These are phyloP conservation scores for Apiotrichum montevideense DNA, from an alignment of 1,284 basidiomycete genomes.

Conservation along the genomic window DNA sequence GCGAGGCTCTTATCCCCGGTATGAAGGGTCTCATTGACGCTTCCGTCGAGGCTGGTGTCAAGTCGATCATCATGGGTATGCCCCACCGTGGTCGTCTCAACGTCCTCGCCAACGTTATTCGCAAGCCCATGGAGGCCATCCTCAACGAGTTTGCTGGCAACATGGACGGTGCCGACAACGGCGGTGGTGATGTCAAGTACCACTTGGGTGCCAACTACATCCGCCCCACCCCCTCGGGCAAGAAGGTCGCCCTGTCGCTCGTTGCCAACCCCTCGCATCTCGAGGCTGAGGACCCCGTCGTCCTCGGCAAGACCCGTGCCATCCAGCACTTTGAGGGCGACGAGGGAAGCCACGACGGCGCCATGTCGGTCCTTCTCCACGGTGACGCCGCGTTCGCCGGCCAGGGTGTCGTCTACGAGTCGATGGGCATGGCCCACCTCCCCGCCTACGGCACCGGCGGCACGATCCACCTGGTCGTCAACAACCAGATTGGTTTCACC, in stretches of 20 bases:
- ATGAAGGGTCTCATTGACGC: constrained; percentile 99
- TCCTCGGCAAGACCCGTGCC: constrained; percentile 93
- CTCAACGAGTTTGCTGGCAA: constrained; percentile 82
- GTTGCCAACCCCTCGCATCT: constrained; percentile 96
- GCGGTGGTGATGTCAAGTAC: constrained; percentile 98
- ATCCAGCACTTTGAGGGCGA: constrained; percentile 94
- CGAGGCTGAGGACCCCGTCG: constrained; percentile 85
- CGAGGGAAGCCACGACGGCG: constrained; percentile 65
- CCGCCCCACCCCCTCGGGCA: constrained; percentile 93
- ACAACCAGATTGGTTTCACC: constrained; percentile 99
- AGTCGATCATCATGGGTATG: constrained; percentile 97
- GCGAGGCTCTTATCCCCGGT: constrained; percentile 94
- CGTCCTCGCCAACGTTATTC: constrained; percentile 95
- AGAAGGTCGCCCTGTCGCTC: constrained; percentile 93
- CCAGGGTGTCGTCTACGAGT: constrained; percentile 98
- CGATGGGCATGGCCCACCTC: constrained; percentile 96
- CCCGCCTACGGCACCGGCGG: constrained; percentile 95
- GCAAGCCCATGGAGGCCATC: constrained; percentile 97
- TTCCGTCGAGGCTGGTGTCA: constrained; percentile 92
- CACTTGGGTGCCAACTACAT: constrained; percentile 99
- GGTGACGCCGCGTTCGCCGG: constrained; percentile 99
- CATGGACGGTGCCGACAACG: constrained; percentile 66
- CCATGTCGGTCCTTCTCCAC: constrained; percentile 92
- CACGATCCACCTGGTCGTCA: constrained; percentile 96
- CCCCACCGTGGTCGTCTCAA: constrained; percentile 98